A percentile compares a stretch with the other conserved stretches of the same genome.
These are phyloP conservation scores for Centrapalus pauciflorus DNA, from an alignment of 129 eudicot genomes.

Conservation along the genomic window DNA sequence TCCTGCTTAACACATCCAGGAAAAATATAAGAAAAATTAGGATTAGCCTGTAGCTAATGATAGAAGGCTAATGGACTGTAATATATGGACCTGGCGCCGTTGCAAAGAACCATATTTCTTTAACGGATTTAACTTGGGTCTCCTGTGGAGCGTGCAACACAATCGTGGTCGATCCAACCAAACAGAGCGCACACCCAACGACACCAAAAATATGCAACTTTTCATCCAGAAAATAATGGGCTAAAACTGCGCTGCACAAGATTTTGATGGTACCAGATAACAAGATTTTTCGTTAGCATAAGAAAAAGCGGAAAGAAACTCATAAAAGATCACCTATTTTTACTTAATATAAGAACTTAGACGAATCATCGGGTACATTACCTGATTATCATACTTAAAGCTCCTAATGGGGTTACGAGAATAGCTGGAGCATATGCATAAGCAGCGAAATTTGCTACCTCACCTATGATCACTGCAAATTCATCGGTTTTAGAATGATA, in stretches of 20 bases:
- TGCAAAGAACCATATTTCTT: conserved; percentile 74
- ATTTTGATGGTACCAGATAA: neutral
- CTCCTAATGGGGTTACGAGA: conserved; percentile 92
- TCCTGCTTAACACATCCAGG: conserved; percentile 50
- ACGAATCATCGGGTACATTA: conserved; percentile 2
- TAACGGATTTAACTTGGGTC: conserved; percentile 59
- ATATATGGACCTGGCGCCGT: conserved; percentile 55
- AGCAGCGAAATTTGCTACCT: conserved; percentile 83
- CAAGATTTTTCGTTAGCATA: neutral
- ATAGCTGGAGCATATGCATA: conserved; percentile 97
- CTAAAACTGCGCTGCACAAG: conserved; percentile 77
- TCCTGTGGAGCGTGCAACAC: conserved; percentile 95
- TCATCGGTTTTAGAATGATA: neutral
- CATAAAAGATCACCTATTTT: neutral
- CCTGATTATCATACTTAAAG: conserved; percentile 96
- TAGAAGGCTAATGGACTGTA: neutral
- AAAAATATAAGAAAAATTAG: too few relatives aligned
- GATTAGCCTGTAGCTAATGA: neutral
- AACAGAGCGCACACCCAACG: conserved; percentile 81
- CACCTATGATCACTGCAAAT: conserved; percentile 75
- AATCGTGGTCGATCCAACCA: conserved; percentile 81
- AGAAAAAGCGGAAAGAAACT: too few relatives aligned
- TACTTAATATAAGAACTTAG: neutral
- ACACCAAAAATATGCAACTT: conserved; percentile 73
- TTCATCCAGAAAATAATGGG: conserved; percentile 78